Percentiles rank a stretch among this genome's conserved stretches.
These are phyloP conservation scores for Pelargonium citronellum DNA, from an alignment of 441 rosid genomes.

Conservation along the genomic window DNA sequence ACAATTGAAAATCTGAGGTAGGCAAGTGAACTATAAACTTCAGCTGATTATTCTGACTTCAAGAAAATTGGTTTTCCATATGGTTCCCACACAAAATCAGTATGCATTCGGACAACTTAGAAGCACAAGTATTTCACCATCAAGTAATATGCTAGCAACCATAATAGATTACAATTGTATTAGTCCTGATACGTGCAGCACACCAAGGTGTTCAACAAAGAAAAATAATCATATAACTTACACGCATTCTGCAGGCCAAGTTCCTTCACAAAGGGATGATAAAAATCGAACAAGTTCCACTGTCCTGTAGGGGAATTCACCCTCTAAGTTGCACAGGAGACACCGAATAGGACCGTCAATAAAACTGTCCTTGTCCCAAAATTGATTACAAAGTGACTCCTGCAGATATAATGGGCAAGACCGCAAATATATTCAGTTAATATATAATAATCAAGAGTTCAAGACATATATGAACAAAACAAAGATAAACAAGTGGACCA, in stretches of 20 bases:
- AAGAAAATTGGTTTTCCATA: not conserved
- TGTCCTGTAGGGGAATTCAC: conserved; percentile 81
- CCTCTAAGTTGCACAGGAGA: conserved; percentile 82
- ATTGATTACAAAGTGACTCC: conserved; percentile 96
- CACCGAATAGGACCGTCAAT: conserved; percentile 95
- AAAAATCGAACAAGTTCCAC: conserved; percentile 67
- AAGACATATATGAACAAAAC: conserved; percentile 11
- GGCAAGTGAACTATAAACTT: not conserved
- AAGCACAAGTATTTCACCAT: not conserved
- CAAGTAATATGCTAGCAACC: too few species aligned
- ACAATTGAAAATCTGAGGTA: too few species aligned
- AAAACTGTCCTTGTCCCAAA: conserved; percentile 92
- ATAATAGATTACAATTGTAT: too few species aligned
- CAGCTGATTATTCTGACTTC: not conserved
- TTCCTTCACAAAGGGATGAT: conserved; percentile 88
- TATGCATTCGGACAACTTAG: not conserved
- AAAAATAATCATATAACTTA: conserved; percentile 38
- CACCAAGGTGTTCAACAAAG: not conserved
- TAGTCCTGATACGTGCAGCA: too few species aligned
- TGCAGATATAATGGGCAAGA: conserved; percentile 30
- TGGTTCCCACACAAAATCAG: not conserved
- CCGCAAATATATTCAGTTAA: conserved; percentile 26
- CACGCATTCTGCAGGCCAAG: conserved; percentile 99
- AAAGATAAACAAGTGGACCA: conserved; percentile 15
- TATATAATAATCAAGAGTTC: conserved; percentile 14